Percentiles rank a stretch among this genome's conserved stretches.
phyloP scores from a whole-genome alignment of 768 basidiomycete genomes.

The Steccherinum ochraceum region DNA sequence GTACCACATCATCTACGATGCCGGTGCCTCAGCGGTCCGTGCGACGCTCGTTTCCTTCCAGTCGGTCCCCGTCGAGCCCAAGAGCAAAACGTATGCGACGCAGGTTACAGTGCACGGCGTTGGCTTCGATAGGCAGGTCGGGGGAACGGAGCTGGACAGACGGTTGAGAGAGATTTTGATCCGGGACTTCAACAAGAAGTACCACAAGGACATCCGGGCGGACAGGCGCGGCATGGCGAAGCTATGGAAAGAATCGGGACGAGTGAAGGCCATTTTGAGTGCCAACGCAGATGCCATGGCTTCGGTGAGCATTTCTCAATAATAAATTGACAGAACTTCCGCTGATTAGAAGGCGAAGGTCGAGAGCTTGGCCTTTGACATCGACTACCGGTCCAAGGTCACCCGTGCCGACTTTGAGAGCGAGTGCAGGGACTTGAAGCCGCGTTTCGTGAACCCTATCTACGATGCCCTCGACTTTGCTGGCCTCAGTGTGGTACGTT shows the following conservation, averaged over 20 bases:
- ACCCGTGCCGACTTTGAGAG: constrained; percentile 75
- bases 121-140: constrained; percentile 69
- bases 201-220: constrained; percentile 58
- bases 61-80: constrained; percentile 39
- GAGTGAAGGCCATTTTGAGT: constrained; percentile 88
- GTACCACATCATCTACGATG: constrained; percentile 90
- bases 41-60: constrained; percentile 74
- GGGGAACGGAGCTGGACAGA: constrained; percentile 83
- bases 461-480: constrained; percentile 63
- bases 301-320: constrained; percentile 41
- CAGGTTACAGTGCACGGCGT: constrained; percentile 74
- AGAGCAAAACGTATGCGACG: constrained; percentile 46
- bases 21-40: constrained; percentile 77
- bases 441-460: constrained; percentile 64
- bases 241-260: constrained; percentile 87
- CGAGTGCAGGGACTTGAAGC: constrained; percentile 59
- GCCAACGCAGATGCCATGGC: constrained; percentile 81
- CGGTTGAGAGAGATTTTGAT: constrained; percentile 77
- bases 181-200: constrained; percentile 65
- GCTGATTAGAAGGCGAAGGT: constrained; percentile 40
- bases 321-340: not conserved
- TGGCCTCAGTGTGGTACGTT: constrained; percentile 57
- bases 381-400: constrained; percentile 81
- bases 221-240: constrained; percentile 88
- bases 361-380: constrained; percentile 84